Conservation (phyloP, 441 rosid species). For the Biscutella auriculata region DNA sequence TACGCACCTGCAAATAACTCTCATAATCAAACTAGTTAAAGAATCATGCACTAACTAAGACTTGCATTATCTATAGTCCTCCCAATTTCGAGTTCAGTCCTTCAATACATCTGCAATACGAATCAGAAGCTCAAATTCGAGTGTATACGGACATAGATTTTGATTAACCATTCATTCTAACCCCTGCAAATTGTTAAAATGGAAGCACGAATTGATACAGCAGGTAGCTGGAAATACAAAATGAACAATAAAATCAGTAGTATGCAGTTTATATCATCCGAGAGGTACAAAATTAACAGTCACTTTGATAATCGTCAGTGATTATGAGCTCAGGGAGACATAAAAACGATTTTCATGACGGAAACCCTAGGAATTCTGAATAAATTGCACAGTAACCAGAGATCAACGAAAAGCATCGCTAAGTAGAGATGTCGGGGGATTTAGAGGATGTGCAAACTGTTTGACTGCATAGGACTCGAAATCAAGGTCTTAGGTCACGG, state of each 20-base stretch:
- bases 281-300: neutral
- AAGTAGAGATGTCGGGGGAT: no score
- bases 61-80: neutral
- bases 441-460: no score
- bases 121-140: no score
- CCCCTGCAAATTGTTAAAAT: neutral
- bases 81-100: no score
- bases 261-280: neutral
- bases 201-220: neutral
- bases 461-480: neutral
- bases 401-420: neutral
- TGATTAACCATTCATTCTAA: neutral
- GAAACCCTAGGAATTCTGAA: neutral
- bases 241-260: neutral
- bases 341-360: neutral
- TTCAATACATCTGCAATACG: no score
- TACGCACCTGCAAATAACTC: slow-evolving; percentile 17
- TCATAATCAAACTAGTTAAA: slow-evolving; percentile 5
- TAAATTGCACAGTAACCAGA: neutral
- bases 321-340: neutral
- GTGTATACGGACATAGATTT: no score
- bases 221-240: neutral
- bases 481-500: neutral
- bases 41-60: neutral
- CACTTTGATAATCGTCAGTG: neutral